Conservation (phyloP, 78 protist genomes). For the Tieghemostelium lacteum region DNA sequence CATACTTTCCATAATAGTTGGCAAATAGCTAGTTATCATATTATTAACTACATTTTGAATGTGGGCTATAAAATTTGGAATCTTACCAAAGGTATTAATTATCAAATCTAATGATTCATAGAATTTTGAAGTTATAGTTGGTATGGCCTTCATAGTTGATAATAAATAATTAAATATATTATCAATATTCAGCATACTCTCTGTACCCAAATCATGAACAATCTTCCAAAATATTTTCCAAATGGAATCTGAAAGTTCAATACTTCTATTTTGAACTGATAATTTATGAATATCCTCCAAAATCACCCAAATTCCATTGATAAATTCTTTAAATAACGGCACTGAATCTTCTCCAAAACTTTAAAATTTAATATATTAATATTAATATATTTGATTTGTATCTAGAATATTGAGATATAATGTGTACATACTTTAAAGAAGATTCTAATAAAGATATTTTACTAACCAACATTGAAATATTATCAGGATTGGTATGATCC, state of each 20-base stretch:
- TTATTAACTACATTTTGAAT: slow-evolving; percentile 15
- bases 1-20: slow-evolving; percentile 40
- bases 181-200: slow-evolving; percentile 11
- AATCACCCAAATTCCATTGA: not conserved
- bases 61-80: slow-evolving; percentile 21
- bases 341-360: slow-evolving; percentile 53
- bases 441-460: slow-evolving; percentile 24
- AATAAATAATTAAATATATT: slow-evolving; percentile 5
- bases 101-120: slow-evolving; percentile 19
- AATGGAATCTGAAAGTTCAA: not conserved
- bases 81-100: not conserved
- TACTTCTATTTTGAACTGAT: slow-evolving; percentile 13
- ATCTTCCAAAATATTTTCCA: slow-evolving; percentile 45
- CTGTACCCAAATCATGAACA: slow-evolving; percentile 11
- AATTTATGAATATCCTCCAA: slow-evolving; percentile 29
- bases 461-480: slow-evolving; percentile 7
- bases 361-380: not conserved
- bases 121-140: not conserved
- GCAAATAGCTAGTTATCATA: slow-evolving; percentile 2
- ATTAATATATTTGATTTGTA: not conserved
- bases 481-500: slow-evolving; percentile 12
- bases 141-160: slow-evolving; percentile 6
- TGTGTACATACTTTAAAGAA: slow-evolving; percentile 31
- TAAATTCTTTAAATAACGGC: slow-evolving; percentile 42
- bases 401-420: not conserved